Percentiles rank a stretch among this genome's conserved stretches.
phyloP scores from a whole-genome alignment of 495 filamentous ascomycete genomes.

The Extremus antarcticus region DNA sequence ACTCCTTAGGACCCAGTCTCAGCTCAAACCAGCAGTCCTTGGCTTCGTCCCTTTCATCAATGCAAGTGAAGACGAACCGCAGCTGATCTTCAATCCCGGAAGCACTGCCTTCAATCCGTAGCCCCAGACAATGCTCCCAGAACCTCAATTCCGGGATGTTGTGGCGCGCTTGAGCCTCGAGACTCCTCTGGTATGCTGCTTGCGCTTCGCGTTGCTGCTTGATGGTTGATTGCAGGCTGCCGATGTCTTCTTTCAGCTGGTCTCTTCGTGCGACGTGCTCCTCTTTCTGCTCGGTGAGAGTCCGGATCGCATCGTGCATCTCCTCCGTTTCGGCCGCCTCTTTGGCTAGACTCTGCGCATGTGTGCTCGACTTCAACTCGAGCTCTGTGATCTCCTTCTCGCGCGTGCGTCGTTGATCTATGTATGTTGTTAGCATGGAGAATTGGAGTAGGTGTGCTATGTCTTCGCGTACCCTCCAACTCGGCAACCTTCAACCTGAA shows the following conservation, averaged over 20 bases:
- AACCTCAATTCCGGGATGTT: conserved; percentile 90
- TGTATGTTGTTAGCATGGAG: conserved; percentile 19
- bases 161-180: conserved; percentile 69
- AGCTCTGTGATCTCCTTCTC: conserved; percentile 78
- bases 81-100: conserved; percentile 72
- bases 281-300: conserved; percentile 66
- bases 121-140: conserved; percentile 81
- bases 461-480: conserved; percentile 56
- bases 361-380: conserved; percentile 60
- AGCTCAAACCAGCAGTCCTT: conserved; percentile 90
- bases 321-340: conserved; percentile 80
- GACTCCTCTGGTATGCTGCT: conserved; percentile 48
- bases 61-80: conserved; percentile 83
- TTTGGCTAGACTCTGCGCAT: conserved; percentile 71
- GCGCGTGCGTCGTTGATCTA: conserved; percentile 85
- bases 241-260: conserved; percentile 64
- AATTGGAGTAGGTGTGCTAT: not conserved
- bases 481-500: conserved; percentile 86
- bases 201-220: conserved; percentile 51
- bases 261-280: conserved; percentile 61
- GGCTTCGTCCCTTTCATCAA: conserved; percentile 79
- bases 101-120: conserved; percentile 70
- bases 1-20: conserved; percentile 67
- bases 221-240: conserved; percentile 59
- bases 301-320: conserved; percentile 69